A percentile compares a stretch with the other conserved stretches of the same genome.
phyloP scores from a whole-genome alignment of 2,329 filamentous ascomycete species.

The Aspergillus novoparasiticus region DNA sequence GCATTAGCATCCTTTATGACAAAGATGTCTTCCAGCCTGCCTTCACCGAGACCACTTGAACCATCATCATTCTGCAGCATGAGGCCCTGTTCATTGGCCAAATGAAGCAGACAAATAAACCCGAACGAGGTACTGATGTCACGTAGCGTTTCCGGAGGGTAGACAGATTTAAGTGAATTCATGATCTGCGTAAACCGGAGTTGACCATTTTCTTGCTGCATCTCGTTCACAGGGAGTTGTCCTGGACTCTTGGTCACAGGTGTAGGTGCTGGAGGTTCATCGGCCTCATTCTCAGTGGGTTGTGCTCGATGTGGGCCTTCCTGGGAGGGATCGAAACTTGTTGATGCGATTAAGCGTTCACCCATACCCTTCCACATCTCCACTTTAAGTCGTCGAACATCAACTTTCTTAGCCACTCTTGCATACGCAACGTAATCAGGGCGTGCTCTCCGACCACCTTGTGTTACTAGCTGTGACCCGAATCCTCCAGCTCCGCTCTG shows the following conservation, averaged over 20 bases:
- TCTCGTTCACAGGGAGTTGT: conserved; percentile 14
- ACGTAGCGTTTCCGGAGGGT: conserved; percentile 80
- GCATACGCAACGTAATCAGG: conserved; percentile 70
- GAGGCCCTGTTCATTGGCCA: conserved; percentile 91
- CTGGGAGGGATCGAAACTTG: conserved; percentile 34
- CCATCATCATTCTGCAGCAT: conserved; percentile 67
- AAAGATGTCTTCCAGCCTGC: conserved; percentile 48
- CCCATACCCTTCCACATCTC: conserved; percentile 68
- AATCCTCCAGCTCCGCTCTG: conserved; percentile 55
- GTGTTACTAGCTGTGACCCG: conserved; percentile 64
- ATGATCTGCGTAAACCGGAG: conserved; percentile 91
- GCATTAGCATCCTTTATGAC: conserved; percentile 44
- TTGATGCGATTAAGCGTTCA: conserved; percentile 42
- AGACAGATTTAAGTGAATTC: conserved; percentile 83
- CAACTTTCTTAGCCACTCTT: conserved; percentile 67
- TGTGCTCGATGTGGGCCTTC: conserved; percentile 17
- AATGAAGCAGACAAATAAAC: conserved; percentile 88
- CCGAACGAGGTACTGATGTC: conserved; percentile 93
- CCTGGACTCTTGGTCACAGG: conserved; percentile 17
- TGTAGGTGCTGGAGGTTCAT: conserved; percentile 41
- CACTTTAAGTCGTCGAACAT: conserved; percentile 65
- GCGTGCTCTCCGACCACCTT: conserved; percentile 58
- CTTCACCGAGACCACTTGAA: conserved; percentile 27
- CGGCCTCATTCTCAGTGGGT: conserved; percentile 26
- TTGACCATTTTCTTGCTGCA: conserved; percentile 40